Percentiles rank a stretch among this genome's conserved stretches.
Conservation (phyloP, 1,284 basidiomycete genomes). For the Leccinum proximum region DNA sequence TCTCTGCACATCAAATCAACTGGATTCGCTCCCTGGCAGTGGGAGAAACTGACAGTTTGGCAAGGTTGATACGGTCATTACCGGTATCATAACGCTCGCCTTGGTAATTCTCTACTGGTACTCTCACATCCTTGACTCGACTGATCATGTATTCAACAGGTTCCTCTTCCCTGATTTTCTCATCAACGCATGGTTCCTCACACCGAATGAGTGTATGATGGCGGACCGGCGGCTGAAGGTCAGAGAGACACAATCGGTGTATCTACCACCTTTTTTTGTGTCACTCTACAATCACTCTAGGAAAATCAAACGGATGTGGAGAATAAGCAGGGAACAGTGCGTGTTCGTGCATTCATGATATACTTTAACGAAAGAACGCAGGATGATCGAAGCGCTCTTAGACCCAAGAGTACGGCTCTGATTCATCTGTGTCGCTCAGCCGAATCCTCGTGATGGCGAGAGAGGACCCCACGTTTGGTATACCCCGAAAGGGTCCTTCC, state of each 20-base stretch:
- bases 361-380: conserved; percentile 21
- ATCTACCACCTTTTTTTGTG: neutral
- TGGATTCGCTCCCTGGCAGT: too few relatives aligned
- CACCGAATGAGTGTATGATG: conserved; percentile 51
- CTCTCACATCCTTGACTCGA: conserved; percentile 6
- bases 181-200: conserved; percentile 37
- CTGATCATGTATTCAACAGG: conserved; percentile 39
- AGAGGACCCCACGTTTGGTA: too few relatives aligned
- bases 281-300: conserved; percentile 20
- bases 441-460: too few relatives aligned
- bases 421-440: too few relatives aligned
- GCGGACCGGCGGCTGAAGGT: conserved; percentile 37
- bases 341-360: neutral
- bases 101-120: too few relatives aligned
- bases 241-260: conserved; percentile 27
- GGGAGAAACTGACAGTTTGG: too few relatives aligned
- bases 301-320: conserved; percentile 74
- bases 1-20: conserved; percentile 17
- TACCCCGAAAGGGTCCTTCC: too few relatives aligned
- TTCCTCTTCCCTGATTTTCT: conserved; percentile 70
- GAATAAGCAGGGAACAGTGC: conserved; percentile 42
- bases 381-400: conserved; percentile 61
- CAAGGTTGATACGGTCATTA: too few relatives aligned
- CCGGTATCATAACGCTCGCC: too few relatives aligned
- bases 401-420: conserved; percentile 47